Base-by-base conservation (phyloP, 331 rosid species). In the Quercus tomentella region DNA sequence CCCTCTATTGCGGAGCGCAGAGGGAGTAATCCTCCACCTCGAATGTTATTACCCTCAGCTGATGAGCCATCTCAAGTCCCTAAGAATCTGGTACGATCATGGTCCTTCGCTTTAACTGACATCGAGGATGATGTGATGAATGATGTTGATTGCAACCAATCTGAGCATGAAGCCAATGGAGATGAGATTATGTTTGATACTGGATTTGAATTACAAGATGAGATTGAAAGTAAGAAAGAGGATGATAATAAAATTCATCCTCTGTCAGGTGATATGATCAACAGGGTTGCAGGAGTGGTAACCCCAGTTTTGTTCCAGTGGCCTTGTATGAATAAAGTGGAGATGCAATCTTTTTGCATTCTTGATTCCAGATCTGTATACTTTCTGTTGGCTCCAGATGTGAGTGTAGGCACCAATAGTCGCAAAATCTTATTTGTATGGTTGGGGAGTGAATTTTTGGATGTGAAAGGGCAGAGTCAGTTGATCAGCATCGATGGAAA, bases 1-100 rank as follows among this genome's bases (percentile, higher is more conserved):
- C 92, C 86, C 1, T 91, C 97, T 80, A 86, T 95, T 82, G 97
- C 99, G 7, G 97, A 91, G 87, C 94, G 99, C 61, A 92, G 99
- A 84, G 96, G 97, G 81, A 91, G 94, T 74, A 84, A 91, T 84
- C 93, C 85, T 26, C 98, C 97, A 31, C 94, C 98, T 75, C 87
- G 75, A 75, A 93, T 93, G 97, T 7, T 89, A 72, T 86, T 92
- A 51, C 81, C 96, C 43, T 73, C 91, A 4, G 82, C 85, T 65
- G 88, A 86, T 31, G 97, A 95, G 80, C 54, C 89, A 22, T 72
- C 86, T 49, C 83, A 77, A 56, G 76, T 79, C 77, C 84, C 80
- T 74, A 82, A 89, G 85, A 83, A 76, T 57, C 69, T 84, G 74
- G 92, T 82, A 75, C 82, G 92, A 58, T 89, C 97, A 37, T 56